Base-by-base conservation (phyloP, 352 stramenopile species). In the Globisporangium spinosum region DNA sequence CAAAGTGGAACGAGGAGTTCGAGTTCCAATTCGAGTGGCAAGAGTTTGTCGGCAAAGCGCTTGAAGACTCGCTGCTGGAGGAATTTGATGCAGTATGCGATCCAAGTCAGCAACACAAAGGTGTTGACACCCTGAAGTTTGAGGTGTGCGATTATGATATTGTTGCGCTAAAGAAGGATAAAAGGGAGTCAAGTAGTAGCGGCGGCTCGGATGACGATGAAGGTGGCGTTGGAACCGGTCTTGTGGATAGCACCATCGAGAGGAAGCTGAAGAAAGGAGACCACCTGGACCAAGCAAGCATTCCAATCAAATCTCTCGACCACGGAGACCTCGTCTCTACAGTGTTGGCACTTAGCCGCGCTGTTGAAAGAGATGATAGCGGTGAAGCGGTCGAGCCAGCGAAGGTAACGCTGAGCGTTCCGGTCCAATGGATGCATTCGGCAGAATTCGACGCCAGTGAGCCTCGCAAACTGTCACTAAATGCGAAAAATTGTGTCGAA, bases 1-100 rank as follows among this genome's bases (percentile, higher is more conserved):
- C 85, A 1, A 80, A 76, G 38, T 93, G 85, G 85, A 84, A 91
- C 67, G 85, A 93, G 54, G 81, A 90, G 67, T 93, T 93, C 56
- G 63, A 69, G 29, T 75, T 93, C 13, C 73, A 75, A 9, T 45
- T 58, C 5, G 38, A 56, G 10, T 71, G 66, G 66, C 3, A 23
- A 7, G 51, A 58, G 51, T 54, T 64, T 51, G 59, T 49, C 1
- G n/a, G 40, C 34, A 32, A 47, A 43, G 27, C 17, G 17, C 29
- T 60, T 20, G n/a, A 34, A 60, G 27, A 25, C 3, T 43, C 54
- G 15, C 8, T n/a, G 47, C 13, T 58, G 20, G 35, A 64, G n/a
- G 13, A 17, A 27, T 43, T 5, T 20, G 51, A 59, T 34, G 58
- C 47, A 49, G 47, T 35, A 54, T 23, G 27, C 17, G 23, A 61